Evolutionary conservation across 306 rosid species (phyloP).

Genomic region (Neltuma alba): DNA sequence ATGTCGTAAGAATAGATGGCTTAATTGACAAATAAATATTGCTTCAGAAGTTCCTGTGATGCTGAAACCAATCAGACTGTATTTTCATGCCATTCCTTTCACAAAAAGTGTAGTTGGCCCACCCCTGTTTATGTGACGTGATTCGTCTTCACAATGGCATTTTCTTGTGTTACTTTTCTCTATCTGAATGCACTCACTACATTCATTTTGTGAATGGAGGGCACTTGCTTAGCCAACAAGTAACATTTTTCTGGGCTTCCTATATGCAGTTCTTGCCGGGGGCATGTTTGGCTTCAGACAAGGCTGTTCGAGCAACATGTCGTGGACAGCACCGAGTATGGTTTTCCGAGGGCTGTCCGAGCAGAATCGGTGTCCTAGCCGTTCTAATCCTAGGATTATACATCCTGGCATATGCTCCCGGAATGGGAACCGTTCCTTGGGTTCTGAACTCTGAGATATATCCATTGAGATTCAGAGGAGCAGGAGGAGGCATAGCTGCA

Average conservation of each 20-base stretch:
- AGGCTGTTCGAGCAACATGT: constrained; percentile 41
- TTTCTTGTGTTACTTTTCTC: no score
- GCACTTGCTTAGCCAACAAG: not conserved
- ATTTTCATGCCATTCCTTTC: not conserved
- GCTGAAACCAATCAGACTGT: not conserved
- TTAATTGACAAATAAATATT: not conserved
- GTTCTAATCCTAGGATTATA: constrained; percentile 68
- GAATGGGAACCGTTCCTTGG: constrained; percentile 90
- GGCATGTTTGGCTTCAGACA: constrained; percentile 68
- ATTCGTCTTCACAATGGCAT: no score
- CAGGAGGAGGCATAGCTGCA: constrained; percentile 86
- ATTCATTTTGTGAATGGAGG: not conserved
- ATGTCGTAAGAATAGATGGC: not conserved
- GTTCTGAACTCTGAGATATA: constrained; percentile 83
- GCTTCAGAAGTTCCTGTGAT: not conserved
- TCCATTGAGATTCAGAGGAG: constrained; percentile 72
- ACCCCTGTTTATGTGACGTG: not conserved
- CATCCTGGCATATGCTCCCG: constrained; percentile 71
- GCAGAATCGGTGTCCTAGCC: constrained; percentile 65
- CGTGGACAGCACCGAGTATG: constrained; percentile 50
- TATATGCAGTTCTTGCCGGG: constrained; percentile 59
- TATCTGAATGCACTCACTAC: not conserved
- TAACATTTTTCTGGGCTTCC: not conserved
- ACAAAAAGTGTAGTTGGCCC: not conserved
- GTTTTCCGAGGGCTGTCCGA: constrained; percentile 80